These are phyloP conservation scores for Carex myosuroides DNA, from an alignment of 176 grass and related monocot genomes.

Conservation along the genomic window DNA sequence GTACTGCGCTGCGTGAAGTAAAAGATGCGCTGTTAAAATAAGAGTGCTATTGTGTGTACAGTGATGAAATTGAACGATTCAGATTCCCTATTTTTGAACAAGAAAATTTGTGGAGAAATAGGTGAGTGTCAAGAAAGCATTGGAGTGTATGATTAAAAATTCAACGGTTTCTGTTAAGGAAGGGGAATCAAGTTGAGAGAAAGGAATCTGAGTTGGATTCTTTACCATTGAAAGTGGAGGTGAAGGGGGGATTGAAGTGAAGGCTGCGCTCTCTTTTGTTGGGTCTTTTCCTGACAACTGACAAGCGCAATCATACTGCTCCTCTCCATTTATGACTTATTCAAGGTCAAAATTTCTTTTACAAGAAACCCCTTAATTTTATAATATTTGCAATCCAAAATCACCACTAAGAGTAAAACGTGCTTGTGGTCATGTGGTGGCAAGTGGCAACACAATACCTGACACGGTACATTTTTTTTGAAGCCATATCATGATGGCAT, in stretches of 20 bases:
- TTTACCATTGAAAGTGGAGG: conserved; percentile 69
- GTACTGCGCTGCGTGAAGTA: no score
- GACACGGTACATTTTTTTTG: not conserved
- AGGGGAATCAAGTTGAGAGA: conserved; percentile 18
- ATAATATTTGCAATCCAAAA: not conserved
- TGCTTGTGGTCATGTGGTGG: not conserved
- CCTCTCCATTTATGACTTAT: not conserved
- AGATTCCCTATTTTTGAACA: conserved; percentile 3
- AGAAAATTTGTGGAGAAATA: not conserved
- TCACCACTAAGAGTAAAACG: not conserved
- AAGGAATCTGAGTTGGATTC: conserved; percentile 51
- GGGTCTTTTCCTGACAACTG: conserved; percentile 50
- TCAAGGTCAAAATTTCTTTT: not conserved
- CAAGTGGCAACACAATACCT: not conserved
- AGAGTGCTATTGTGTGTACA: not conserved
- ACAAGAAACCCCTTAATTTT: not conserved
- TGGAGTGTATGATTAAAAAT: not conserved
- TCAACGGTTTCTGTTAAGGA: conserved; percentile 20
- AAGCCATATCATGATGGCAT: not conserved
- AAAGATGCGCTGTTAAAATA: no score
- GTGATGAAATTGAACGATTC: not conserved
- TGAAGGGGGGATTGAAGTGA: conserved; percentile 30
- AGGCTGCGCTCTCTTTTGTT: conserved; percentile 8
- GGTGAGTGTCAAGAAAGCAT: not conserved
- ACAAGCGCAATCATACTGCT: conserved; percentile 54